Base-by-base conservation (phyloP, 768 basidiomycete genomes). In the Boletus coccyginus region DNA sequence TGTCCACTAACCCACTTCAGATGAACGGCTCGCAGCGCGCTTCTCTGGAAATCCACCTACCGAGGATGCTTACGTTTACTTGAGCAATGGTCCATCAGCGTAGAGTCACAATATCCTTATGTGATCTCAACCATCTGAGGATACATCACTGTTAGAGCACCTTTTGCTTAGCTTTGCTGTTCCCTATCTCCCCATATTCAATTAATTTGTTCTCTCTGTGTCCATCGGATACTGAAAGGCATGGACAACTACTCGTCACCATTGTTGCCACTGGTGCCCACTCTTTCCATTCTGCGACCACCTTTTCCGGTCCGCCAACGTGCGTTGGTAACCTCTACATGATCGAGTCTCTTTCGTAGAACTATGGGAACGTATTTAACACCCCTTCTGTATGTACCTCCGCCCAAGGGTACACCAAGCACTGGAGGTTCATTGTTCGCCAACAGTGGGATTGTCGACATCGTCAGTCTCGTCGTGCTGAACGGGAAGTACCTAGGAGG, bases 31-130 rank as follows among this genome's bases (percentile, higher is more conserved):
- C 9, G 88, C 80, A 12, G 78, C 71, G 52, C 56, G 81, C 43
- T 85, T 85, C 60, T 87, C 87, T 68, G 77, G 82, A 12, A 72
- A 70, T 6, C 89, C 91, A 8, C 72, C 84, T 1, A 85, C 82
- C 39, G 94, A 95, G 72, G 94, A 96, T 53, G 71, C 74, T 29
- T 96, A 92, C 62, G 74, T 83, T 44, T 94, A 85, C 76, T 74
- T 80, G 65, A 79, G 77, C 62, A 90, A 88, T 50, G 73, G 66
- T 4, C 76, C 75, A 52, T 41, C 19, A n/a, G 52, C 19, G 52
- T 71, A 73, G 58, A 51, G 47, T 31, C 24, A 45, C 21, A 12
- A 46, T 58, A 42, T 55, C 40, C 44, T 13, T 46, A 17, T 43
- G 24, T 32, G 19, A 44, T 44, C 50, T 51, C 53, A 41, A 39